Percentiles rank a stretch among this genome's conserved stretches.
Evolutionary conservation across 1,284 basidiomycete genomes (phyloP).

Genomic region (Microbotryum scabiosae): DNA sequence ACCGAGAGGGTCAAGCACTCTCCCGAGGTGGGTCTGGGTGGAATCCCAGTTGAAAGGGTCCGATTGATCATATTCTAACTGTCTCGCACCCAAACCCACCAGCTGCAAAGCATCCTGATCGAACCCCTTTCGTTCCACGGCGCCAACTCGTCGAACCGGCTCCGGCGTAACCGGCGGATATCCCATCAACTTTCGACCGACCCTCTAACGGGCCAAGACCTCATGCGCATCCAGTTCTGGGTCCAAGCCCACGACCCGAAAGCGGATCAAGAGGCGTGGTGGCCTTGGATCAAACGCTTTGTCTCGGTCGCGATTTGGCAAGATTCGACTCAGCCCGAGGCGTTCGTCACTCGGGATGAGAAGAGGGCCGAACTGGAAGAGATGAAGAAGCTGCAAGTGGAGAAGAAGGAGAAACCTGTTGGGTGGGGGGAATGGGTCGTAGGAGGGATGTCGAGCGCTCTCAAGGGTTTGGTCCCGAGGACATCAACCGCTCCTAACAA

Average conservation of each 20-base stretch:
- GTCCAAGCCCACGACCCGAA: conserved; percentile 10
- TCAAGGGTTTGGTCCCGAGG: conserved; percentile 9
- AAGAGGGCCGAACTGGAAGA: neutral
- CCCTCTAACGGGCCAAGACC: conserved; percentile 16
- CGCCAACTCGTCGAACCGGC: conserved; percentile 6
- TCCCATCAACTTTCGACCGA: conserved; percentile 11
- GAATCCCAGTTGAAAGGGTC: neutral
- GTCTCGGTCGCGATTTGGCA: conserved; percentile 25
- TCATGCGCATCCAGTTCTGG: conserved; percentile 24
- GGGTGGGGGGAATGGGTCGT: conserved; percentile 9
- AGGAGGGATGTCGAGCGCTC: conserved; percentile 1
- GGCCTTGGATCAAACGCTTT: conserved; percentile 23
- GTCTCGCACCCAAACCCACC: neutral
- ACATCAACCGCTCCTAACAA: conserved; percentile 3
- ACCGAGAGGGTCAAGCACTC: conserved; percentile 19
- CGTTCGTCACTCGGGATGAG: neutral
- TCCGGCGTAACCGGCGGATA: conserved; percentile 21
- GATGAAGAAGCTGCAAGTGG: neutral
- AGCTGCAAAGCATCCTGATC: conserved; percentile 20
- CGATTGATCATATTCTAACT: neutral
- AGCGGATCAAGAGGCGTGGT: conserved; percentile 8
- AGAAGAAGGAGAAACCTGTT: neutral
- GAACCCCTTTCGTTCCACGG: conserved; percentile 25
- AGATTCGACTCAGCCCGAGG: conserved; percentile 13
- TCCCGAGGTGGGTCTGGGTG: conserved; percentile 6